A percentile compares a stretch with the other conserved stretches of the same genome.
phyloP scores from a whole-genome alignment of 495 filamentous ascomycete genomes.

The Neurospora sp. region DNA sequence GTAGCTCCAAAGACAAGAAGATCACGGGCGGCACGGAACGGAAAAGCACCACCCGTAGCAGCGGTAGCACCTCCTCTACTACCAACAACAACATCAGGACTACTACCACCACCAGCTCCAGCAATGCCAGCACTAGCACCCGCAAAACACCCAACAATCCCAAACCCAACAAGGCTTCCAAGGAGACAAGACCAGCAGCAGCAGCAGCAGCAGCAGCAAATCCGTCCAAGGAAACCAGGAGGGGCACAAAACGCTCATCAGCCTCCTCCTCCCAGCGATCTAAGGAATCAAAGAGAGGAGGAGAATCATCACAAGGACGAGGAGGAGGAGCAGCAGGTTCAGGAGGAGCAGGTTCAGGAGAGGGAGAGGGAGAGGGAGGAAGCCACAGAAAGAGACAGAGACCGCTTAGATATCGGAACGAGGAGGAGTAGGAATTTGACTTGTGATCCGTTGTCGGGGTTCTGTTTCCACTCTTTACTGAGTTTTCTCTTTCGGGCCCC shows the following conservation, averaged over 20 bases:
- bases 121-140: not conserved
- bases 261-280: not conserved
- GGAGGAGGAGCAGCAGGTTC: not conserved
- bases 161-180: not conserved
- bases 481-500: not conserved
- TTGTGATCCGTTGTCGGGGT: not conserved
- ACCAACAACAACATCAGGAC: too few species aligned
- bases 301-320: not conserved
- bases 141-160: not conserved
- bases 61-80: too few species aligned
- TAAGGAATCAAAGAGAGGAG: not conserved
- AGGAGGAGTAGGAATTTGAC: constrained; percentile 12
- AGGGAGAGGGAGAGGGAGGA: not conserved
- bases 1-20: not conserved
- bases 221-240: not conserved
- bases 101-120: not conserved
- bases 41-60: not conserved
- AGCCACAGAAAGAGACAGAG: constrained; percentile 15
- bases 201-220: not conserved
- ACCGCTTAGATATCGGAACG: constrained; percentile 16
- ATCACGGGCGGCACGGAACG: not conserved
- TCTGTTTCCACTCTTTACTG: not conserved
- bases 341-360: constrained; percentile 1
- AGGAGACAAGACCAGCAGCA: not conserved
- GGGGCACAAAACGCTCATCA: not conserved